Evolutionary conservation across 2,329 filamentous ascomycete genomes (phyloP).

Genomic region (Trichoderma sp.): DNA sequence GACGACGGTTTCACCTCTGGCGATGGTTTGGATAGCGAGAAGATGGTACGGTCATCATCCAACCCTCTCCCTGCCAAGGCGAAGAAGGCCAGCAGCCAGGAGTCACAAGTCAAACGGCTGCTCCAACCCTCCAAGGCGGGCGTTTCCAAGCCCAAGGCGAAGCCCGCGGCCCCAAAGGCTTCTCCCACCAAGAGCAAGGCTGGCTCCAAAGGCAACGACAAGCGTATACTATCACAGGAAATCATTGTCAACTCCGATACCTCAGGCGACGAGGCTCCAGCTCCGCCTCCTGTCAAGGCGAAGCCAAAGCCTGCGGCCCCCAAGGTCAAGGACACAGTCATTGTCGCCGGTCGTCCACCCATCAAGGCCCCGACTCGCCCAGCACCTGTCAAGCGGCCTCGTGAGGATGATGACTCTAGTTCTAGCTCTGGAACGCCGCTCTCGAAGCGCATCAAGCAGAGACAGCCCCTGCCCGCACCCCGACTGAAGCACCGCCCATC

Average conservation of each 20-base stretch:
- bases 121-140: slow-evolving; percentile 35
- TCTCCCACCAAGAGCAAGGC: slow-evolving; percentile 44
- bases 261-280: slow-evolving; percentile 47
- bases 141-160: slow-evolving; percentile 30
- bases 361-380: slow-evolving; percentile 34
- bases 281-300: slow-evolving; percentile 27
- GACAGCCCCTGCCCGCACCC: slow-evolving; percentile 36
- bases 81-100: slow-evolving; percentile 54
- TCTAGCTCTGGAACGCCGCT: slow-evolving; percentile 59
- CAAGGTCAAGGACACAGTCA: slow-evolving; percentile 34
- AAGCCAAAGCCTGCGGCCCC: slow-evolving; percentile 31
- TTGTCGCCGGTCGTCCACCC: slow-evolving; percentile 35
- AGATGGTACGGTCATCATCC: slow-evolving; percentile 50
- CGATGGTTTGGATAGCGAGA: slow-evolving; percentile 40
- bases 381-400: slow-evolving; percentile 48
- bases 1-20: slow-evolving; percentile 46
- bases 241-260: slow-evolving; percentile 56
- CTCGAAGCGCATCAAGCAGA: slow-evolving; percentile 55
- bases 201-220: slow-evolving; percentile 37
- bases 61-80: slow-evolving; percentile 49
- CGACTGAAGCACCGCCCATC: slow-evolving; percentile 46
- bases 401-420: slow-evolving; percentile 53
- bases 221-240: slow-evolving; percentile 52
- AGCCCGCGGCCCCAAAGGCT: slow-evolving; percentile 28
- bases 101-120: slow-evolving; percentile 56